phyloP scores from a whole-genome alignment of 2,329 filamentous ascomycete species.

The Ustilaginoidea virens region DNA sequence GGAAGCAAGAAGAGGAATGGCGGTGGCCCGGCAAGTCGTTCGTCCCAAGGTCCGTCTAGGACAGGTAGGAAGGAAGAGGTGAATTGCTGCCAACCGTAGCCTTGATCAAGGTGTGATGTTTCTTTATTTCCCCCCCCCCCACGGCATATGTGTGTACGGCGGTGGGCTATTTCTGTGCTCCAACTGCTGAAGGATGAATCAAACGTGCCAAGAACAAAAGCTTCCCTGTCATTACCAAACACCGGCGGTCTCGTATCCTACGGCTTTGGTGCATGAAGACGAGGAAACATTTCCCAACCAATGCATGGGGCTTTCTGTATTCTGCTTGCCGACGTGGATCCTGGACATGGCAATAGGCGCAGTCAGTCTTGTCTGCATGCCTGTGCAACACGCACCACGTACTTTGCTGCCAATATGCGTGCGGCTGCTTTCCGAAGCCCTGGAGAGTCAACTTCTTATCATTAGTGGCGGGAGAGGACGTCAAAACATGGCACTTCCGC shows the following conservation, averaged over 20 bases:
- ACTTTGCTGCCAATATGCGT: too few relatives aligned
- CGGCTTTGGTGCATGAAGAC: constrained; percentile 40
- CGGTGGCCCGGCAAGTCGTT: too few relatives aligned
- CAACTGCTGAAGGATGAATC: constrained; percentile 39
- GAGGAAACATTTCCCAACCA: constrained; percentile 30
- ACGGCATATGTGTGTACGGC: constrained; percentile 47
- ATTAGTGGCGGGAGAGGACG: too few relatives aligned
- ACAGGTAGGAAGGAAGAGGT: too few relatives aligned
- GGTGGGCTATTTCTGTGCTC: constrained; percentile 34
- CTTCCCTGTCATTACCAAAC: constrained; percentile 42
- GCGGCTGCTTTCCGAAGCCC: neutral
- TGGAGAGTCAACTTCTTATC: too few relatives aligned
- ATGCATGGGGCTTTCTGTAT: neutral
- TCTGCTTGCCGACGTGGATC: neutral
- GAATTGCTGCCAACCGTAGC: too few relatives aligned
- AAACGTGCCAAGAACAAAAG: constrained; percentile 38
- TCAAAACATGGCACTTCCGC: too few relatives aligned
- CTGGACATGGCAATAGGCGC: neutral
- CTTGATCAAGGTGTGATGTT: too few relatives aligned
- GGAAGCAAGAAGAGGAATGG: too few relatives aligned
- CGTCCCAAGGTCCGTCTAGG: too few relatives aligned
- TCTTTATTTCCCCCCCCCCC: constrained; percentile 6
- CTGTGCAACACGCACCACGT: neutral
- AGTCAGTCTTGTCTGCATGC: neutral
- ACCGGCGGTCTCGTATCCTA: constrained; percentile 25